Evolutionary conservation across 2,329 filamentous ascomycete genomes (phyloP), one percentile per base, ranked within the genome.

Genomic region (Ophiostoma pallidulum): DNA sequence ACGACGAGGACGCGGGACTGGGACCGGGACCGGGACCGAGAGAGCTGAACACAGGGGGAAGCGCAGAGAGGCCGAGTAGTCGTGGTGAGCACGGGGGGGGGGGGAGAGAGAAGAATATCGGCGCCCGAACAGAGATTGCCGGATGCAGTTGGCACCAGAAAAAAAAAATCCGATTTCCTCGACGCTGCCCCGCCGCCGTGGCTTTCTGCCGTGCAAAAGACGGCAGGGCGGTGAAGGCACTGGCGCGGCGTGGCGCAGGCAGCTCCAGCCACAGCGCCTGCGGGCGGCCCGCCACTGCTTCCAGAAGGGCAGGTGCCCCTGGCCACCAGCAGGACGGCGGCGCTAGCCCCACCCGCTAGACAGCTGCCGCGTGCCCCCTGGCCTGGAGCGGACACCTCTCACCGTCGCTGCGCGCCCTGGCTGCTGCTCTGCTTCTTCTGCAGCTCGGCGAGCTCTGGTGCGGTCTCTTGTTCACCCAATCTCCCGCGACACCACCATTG

Each of bases 211-310:
- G 37, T 22, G 16, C 4, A 35, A 33, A 32, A 22, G 45, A n/a
- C 19, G 37, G 44, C 37, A 41, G 45, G 45, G 45, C 45, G 45
- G 45, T 47, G 45, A 47, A n/a, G 37, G 4, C 18, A 2, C 29
- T 29, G n/a, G 20, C 38, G 38, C 20, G 10, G 19, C 16, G 33
- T 36, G 33, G n/a, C 33, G 7, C n/a, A 16, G 6, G 33, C 33
- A 16, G 18, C 10, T 36, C 4, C n/a, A 36, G 33, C 33, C 16
- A 10, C 16, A 18, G 24, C 24, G 24, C 24, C 24, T 6, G 10
- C 24, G 10, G 24, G 24, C 24, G 6, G n/a, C n/a, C n/a, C n/a
- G n/a, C n/a, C n/a, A n/a, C n/a, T n/a, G n/a, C n/a, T n/a, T n/a
- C n/a, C n/a, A n/a, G n/a, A n/a, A 12, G 9, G 29, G 7, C 29